These are phyloP conservation scores for Trichophyton schoenleinii DNA, from an alignment of 2,329 filamentous ascomycete species.

Conservation along the genomic window DNA sequence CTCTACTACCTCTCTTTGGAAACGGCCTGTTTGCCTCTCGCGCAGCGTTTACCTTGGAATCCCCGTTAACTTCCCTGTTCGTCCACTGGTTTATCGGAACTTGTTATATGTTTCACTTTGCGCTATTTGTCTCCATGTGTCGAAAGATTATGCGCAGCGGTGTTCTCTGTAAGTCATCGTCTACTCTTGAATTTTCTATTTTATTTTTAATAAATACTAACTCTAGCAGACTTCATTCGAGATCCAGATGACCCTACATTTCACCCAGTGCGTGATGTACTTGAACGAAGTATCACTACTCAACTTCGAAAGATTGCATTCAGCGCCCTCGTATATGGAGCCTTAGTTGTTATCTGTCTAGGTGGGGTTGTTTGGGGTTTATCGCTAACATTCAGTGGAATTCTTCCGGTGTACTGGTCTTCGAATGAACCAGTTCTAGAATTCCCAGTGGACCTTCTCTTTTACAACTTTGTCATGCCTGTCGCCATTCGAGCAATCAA, in stretches of 20 bases:
- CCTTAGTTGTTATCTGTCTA: constrained; percentile 79
- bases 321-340: constrained; percentile 89
- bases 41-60: constrained; percentile 61
- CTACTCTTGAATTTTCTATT: background rate
- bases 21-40: constrained; percentile 64
- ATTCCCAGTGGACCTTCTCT: constrained; percentile 84
- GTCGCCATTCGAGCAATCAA: constrained; percentile 72
- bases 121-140: constrained; percentile 97
- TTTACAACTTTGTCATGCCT: constrained; percentile 95
- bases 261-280: constrained; percentile 89
- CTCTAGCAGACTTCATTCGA: constrained; percentile 67
- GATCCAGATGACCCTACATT: constrained; percentile 98
- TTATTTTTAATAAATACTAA: background rate
- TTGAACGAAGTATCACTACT: constrained; percentile 82
- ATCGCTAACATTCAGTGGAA: constrained; percentile 50
- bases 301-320: constrained; percentile 94
- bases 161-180: constrained; percentile 60
- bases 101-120: constrained; percentile 99
- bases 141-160: constrained; percentile 92
- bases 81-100: constrained; percentile 98
- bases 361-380: constrained; percentile 95
- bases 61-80: constrained; percentile 82
- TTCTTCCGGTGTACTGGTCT: constrained; percentile 87
- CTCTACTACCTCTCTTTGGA: constrained; percentile 79
- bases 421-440: constrained; percentile 85